phyloP scores from a whole-genome alignment of 1,284 basidiomycete genomes.

The Marasmius sp. region DNA sequence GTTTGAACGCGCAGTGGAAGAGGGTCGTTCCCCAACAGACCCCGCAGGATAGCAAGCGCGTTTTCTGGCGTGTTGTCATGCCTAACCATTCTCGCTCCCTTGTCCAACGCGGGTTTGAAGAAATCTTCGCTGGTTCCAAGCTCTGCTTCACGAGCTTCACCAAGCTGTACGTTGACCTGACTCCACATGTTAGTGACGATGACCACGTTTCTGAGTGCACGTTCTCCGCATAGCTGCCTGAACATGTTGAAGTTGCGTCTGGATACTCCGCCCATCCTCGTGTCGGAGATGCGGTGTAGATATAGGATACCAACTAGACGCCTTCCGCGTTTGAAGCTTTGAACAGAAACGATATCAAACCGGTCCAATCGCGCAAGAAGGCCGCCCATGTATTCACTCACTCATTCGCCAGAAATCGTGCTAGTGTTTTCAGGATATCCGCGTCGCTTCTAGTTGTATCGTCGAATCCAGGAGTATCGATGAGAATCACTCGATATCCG shows the following conservation, averaged over 20 bases:
- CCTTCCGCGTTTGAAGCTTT: slow-evolving; percentile 24
- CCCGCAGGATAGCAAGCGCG: slow-evolving; percentile 27
- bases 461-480: slow-evolving; percentile 38
- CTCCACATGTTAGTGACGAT: slow-evolving; percentile 49
- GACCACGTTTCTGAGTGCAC: slow-evolving; percentile 42
- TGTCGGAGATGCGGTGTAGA: slow-evolving; percentile 48
- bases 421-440: slow-evolving; percentile 28
- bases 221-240: slow-evolving; percentile 44
- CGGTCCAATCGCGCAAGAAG: too few species aligned
- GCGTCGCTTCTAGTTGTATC: slow-evolving; percentile 31
- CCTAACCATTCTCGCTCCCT: slow-evolving; percentile 35
- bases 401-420: slow-evolving; percentile 21
- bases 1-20: slow-evolving; percentile 38
- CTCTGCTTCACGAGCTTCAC: slow-evolving; percentile 35
- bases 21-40: slow-evolving; percentile 30
- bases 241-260: slow-evolving; percentile 46
- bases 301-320: slow-evolving; percentile 43
- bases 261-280: slow-evolving; percentile 41
- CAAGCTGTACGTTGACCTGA: slow-evolving; percentile 32
- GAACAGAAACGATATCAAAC: not conserved
- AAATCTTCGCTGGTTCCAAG: slow-evolving; percentile 33
- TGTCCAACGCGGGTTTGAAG: slow-evolving; percentile 37
- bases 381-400: slow-evolving; percentile 11
- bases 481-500: slow-evolving; percentile 23
- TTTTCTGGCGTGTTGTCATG: slow-evolving; percentile 31